Conservation (phyloP, 2,329 filamentous ascomycete species). For the Alternaria hordeiaustralica region DNA sequence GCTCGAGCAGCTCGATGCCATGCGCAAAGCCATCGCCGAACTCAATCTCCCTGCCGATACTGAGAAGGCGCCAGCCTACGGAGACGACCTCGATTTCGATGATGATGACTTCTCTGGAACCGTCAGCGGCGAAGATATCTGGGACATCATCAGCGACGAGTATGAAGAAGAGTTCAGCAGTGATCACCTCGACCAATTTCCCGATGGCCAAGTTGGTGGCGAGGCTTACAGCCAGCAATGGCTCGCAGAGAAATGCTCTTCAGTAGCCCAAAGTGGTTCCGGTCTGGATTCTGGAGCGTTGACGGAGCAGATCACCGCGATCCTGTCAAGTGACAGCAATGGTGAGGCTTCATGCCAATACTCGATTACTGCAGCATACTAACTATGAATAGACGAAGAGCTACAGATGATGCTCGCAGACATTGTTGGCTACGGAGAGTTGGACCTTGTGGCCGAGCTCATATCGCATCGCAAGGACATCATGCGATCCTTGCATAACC, state of each 20-base stretch:
- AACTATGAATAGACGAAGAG: slow-evolving; percentile 69
- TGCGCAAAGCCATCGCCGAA: slow-evolving; percentile 83
- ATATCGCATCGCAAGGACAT: slow-evolving; percentile 78
- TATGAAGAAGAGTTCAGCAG: slow-evolving; percentile 71
- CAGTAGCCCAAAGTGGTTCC: slow-evolving; percentile 69
- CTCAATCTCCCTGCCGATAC: slow-evolving; percentile 64
- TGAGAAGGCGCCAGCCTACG: slow-evolving; percentile 58
- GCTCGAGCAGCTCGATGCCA: slow-evolving; percentile 82
- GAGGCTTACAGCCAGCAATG: slow-evolving; percentile 67
- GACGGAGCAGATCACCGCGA: slow-evolving; percentile 75
- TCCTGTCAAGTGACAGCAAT: slow-evolving; percentile 70
- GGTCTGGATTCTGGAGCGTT: slow-evolving; percentile 74
- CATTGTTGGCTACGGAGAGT: slow-evolving; percentile 87
- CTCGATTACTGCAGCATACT: neutral
- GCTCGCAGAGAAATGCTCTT: slow-evolving; percentile 72
- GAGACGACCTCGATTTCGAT: slow-evolving; percentile 66
- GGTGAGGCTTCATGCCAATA: slow-evolving; percentile 21
- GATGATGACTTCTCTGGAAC: slow-evolving; percentile 69
- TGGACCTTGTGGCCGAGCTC: slow-evolving; percentile 93
- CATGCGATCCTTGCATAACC: slow-evolving; percentile 37
- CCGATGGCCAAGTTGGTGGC: slow-evolving; percentile 35
- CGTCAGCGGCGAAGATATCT: slow-evolving; percentile 79
- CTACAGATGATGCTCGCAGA: slow-evolving; percentile 91
- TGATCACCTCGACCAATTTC: slow-evolving; percentile 66
- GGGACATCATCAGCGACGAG: slow-evolving; percentile 86